Evolutionary conservation across 2,329 filamentous ascomycete genomes (phyloP).

Genomic region (Stemphylium vesicarium): DNA sequence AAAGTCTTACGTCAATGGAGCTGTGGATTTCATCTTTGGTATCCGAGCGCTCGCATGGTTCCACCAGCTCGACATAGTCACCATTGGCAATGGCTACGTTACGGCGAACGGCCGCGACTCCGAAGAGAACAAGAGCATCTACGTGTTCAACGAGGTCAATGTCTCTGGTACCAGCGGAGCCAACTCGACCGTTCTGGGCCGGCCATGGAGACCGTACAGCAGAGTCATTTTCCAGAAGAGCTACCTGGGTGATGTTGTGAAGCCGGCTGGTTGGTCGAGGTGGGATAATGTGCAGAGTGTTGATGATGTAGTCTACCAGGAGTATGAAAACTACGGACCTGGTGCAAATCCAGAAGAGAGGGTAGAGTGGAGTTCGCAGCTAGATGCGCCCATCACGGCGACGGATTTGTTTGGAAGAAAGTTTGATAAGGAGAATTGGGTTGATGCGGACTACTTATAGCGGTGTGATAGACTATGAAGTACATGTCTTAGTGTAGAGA

Average conservation of each 20-base stretch:
- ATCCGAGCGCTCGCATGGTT: conserved; percentile 56
- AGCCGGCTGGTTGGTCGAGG: conserved; percentile 61
- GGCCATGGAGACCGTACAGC: conserved; percentile 58
- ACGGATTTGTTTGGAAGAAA: conserved; percentile 17
- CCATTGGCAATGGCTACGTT: conserved; percentile 24
- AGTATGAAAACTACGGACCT: conserved; percentile 27
- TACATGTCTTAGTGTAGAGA: background rate
- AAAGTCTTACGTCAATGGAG: conserved; percentile 62
- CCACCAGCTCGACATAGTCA: conserved; percentile 40
- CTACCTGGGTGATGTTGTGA: conserved; percentile 61
- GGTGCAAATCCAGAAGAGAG: conserved; percentile 11
- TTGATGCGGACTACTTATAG: conserved; percentile 20
- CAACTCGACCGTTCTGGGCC: conserved; percentile 54
- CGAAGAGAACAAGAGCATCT: conserved; percentile 48
- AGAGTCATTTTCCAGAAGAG: conserved; percentile 59
- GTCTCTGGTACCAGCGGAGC: conserved; percentile 48
- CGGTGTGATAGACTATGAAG: rapidly evolving
- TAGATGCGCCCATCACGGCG: conserved; percentile 5
- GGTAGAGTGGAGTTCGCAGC: conserved; percentile 18
- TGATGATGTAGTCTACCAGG: conserved; percentile 20
- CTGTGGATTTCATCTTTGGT: conserved; percentile 65
- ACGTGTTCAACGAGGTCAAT: conserved; percentile 59
- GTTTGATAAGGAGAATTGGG: conserved; percentile 25
- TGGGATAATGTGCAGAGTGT: conserved; percentile 27
- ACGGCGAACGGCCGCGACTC: conserved; percentile 31